Base-by-base conservation (phyloP, 2,329 filamentous ascomycete species). In the Ophiostoma sp. region DNA sequence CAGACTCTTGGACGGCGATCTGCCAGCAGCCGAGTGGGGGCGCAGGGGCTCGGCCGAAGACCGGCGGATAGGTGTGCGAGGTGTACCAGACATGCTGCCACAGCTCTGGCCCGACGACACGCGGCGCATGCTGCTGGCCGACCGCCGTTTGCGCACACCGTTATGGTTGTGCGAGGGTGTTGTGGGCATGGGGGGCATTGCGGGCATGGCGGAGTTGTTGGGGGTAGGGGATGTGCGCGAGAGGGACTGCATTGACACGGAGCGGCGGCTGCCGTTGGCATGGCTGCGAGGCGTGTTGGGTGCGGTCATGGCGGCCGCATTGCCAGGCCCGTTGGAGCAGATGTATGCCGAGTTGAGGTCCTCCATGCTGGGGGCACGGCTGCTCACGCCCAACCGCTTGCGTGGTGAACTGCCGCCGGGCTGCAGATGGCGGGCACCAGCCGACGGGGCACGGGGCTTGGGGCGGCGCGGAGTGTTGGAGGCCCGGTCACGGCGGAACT, bases 391-490 rank as follows among this genome's bases (percentile, higher is more conserved):
- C 72, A 69, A 75, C 38, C 64, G 71, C 75, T 83, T 85, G 72
- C 83, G 76, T 44, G 79, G 78, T 52, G 78, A 79, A 47, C 71
- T 47, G 14, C 76, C 71, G 12, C 47, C 41, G 14, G 52, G 78
- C 76, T 40, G 76, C 79, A 79, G 76, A 72, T 85, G 81, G 27
- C 83, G 78, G 16, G 84, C 82, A 2, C 84, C 84, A 0, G 83
- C 83, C 1, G 83, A 85, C 1, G 83, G 84, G 4, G 84, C 84
- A 11, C 81, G 79, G 0, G 84, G 83, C 66, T 82, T 82, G 12
- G 81, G 80, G 44, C 79, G 79, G 42, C 78, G 76, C 68, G 44
- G 68, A 69, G 66, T 65, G 55, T 45, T 47, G 38, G 67, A 60
- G 69, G 47, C 69, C 58, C 64, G 71, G 55, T 70, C 73, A 36